A percentile compares a stretch with the other conserved stretches of the same genome.
Evolutionary conservation across 1,284 basidiomycete species (phyloP).

Genomic region (Marasmius sp.): DNA sequence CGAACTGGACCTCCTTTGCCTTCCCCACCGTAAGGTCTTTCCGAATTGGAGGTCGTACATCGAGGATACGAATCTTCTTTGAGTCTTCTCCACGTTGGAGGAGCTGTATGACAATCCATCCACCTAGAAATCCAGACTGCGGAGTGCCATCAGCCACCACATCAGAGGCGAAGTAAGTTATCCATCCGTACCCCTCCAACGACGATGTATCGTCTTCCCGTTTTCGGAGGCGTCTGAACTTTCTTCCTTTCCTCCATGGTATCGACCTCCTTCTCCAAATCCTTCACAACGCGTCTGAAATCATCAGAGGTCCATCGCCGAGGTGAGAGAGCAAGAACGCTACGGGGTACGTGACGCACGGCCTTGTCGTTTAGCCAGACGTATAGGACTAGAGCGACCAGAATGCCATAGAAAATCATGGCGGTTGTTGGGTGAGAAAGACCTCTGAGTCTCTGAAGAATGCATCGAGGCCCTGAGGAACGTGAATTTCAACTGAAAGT

Average conservation of each 20-base stretch:
- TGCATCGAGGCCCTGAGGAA: too few relatives aligned
- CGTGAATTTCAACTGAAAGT: too few relatives aligned
- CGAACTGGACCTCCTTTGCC: conserved; percentile 52
- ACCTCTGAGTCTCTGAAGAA: too few relatives aligned
- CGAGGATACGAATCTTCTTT: conserved; percentile 61
- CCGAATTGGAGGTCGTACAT: conserved; percentile 57
- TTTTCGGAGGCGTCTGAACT: conserved; percentile 38
- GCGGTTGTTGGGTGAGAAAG: too few relatives aligned
- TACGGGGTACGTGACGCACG: neutral
- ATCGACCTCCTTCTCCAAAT: neutral
- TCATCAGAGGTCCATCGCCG: neutral
- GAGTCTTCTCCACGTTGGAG: conserved; percentile 70
- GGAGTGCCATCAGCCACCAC: neutral
- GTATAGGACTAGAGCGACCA: neutral
- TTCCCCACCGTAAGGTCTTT: conserved; percentile 49
- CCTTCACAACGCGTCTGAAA: neutral
- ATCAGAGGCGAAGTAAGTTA: neutral
- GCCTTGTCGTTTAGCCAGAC: neutral
- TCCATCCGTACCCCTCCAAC: conserved; percentile 47
- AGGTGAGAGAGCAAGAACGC: neutral
- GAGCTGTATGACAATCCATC: conserved; percentile 71
- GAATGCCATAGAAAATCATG: neutral
- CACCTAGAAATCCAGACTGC: conserved; percentile 71
- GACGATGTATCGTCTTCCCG: conserved; percentile 56
- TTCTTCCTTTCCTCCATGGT: neutral